Conservation (phyloP, 352 stramenopile genomes). For the Pilasporangium apinafurcum region DNA sequence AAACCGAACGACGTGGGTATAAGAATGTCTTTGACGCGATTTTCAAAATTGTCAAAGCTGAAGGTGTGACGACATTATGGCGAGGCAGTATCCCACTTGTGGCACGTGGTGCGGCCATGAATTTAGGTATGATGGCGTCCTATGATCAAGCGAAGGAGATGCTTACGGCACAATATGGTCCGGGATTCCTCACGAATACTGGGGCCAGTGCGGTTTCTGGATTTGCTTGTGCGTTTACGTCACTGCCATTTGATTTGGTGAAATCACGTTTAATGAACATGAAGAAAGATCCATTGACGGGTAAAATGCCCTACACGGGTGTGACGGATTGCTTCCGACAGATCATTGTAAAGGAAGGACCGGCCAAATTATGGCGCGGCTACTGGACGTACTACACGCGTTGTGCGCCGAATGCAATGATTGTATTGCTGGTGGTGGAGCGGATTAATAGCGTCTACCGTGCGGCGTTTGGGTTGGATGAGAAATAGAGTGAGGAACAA, state of each 20-base stretch:
- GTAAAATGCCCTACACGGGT: conserved; percentile 92
- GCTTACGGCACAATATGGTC: conserved; percentile 59
- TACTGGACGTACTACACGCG: conserved; percentile 98
- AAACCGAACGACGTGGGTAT: conserved; percentile 93
- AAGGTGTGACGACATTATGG: conserved; percentile 89
- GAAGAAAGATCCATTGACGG: conserved; percentile 87
- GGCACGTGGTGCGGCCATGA: conserved; percentile 97
- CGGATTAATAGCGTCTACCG: conserved; percentile 89
- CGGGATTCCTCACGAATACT: conserved; percentile 89
- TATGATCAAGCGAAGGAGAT: conserved; percentile 98
- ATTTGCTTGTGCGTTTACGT: conserved; percentile 97
- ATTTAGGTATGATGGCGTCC: conserved; percentile 99
- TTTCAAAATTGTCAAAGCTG: conserved; percentile 77
- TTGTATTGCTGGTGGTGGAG: conserved; percentile 98
- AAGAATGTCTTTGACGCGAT: conserved; percentile 98
- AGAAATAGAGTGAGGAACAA: conserved; percentile 12
- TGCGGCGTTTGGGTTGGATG: conserved; percentile 43
- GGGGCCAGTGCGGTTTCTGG: conserved; percentile 92
- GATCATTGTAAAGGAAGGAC: conserved; percentile 94
- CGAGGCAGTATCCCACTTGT: conserved; percentile 90
- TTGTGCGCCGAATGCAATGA: conserved; percentile 99
- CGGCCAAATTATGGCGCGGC: conserved; percentile 94
- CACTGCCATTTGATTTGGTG: conserved; percentile 98
- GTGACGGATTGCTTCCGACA: conserved; percentile 94
- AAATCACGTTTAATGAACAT: conserved; percentile 99